phyloP scores from a whole-genome alignment of 352 stramenopile species.

The Phytophthora brassicae region DNA sequence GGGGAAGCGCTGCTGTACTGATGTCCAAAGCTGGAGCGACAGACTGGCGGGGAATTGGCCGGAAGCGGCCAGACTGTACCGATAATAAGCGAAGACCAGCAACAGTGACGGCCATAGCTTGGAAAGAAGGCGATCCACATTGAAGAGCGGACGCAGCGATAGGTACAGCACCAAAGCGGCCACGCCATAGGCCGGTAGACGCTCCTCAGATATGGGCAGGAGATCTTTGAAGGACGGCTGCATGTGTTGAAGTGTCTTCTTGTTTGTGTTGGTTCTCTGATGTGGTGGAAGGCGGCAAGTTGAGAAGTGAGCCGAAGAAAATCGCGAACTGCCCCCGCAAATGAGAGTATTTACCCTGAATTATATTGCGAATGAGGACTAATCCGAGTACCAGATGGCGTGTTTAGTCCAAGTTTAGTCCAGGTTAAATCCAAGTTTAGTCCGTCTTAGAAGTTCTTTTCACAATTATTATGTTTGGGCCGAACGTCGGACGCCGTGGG shows the following conservation, averaged over 20 bases:
- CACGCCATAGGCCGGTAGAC: slow-evolving; percentile 35
- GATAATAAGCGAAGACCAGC: slow-evolving; percentile 51
- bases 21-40: slow-evolving; percentile 39
- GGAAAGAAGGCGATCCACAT: slow-evolving; percentile 63
- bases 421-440: too few relatives aligned
- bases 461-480: slow-evolving; percentile 22
- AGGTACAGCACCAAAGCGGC: slow-evolving; percentile 53
- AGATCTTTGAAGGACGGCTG: slow-evolving; percentile 21
- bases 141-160: slow-evolving; percentile 63
- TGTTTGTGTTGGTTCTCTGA: background rate
- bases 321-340: background rate
- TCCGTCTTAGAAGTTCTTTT: background rate
- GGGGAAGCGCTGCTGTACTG: slow-evolving; percentile 20
- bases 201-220: slow-evolving; percentile 33
- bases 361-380: slow-evolving; percentile 3
- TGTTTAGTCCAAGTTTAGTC: slow-evolving; percentile 20
- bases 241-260: slow-evolving; percentile 1
- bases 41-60: slow-evolving; percentile 25
- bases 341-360: background rate
- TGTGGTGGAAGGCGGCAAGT: background rate
- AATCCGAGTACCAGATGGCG: slow-evolving; percentile 13
- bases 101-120: slow-evolving; percentile 61
- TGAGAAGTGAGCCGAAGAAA: slow-evolving; percentile 16
- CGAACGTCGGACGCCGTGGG: slow-evolving; percentile 39
- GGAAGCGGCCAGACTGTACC: slow-evolving; percentile 37